Conservation (phyloP, 75 land plant species). For the Pinus tabuliformis region DNA sequence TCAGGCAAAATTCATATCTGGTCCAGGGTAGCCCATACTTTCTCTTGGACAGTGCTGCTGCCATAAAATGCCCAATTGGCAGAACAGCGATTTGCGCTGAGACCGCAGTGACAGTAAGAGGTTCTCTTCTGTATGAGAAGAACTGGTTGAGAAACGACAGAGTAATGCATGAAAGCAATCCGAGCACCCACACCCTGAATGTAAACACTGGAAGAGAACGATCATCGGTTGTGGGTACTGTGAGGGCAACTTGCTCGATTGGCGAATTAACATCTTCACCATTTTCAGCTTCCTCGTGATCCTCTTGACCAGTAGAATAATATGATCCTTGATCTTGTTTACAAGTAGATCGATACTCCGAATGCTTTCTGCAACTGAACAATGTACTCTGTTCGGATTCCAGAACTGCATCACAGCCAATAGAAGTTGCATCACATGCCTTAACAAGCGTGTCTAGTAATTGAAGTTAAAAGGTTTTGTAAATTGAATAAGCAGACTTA, state of each 20-base stretch:
- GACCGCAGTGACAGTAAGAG: constrained; percentile 27
- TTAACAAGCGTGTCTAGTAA: too few species aligned
- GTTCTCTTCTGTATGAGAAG: constrained; percentile 54
- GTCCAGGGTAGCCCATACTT: not conserved
- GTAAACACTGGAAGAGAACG: constrained; percentile 26
- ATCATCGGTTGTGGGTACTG: constrained; percentile 16
- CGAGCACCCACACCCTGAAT: constrained; percentile 76
- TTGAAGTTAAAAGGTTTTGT: too few species aligned
- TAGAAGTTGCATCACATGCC: too few species aligned
- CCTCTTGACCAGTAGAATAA: too few species aligned
- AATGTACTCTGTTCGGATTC: too few species aligned
- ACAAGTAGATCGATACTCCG: too few species aligned
- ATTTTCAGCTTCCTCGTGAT: not conserved
- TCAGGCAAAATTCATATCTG: not conserved
- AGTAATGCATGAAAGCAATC: constrained; percentile 52
- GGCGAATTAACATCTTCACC: not conserved
- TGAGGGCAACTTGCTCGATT: constrained; percentile 17
- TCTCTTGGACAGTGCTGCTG: constrained; percentile 7
- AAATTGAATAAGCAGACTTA: too few species aligned
- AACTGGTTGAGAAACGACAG: constrained; percentile 79
- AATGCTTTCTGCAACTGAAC: too few species aligned
- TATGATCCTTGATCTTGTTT: too few species aligned
- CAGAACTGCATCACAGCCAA: too few species aligned
- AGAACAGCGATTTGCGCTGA: constrained; percentile 57
- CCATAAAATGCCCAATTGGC: constrained; percentile 71